Conservation (phyloP, 2,329 filamentous ascomycete species). For the Chalara sp. region DNA sequence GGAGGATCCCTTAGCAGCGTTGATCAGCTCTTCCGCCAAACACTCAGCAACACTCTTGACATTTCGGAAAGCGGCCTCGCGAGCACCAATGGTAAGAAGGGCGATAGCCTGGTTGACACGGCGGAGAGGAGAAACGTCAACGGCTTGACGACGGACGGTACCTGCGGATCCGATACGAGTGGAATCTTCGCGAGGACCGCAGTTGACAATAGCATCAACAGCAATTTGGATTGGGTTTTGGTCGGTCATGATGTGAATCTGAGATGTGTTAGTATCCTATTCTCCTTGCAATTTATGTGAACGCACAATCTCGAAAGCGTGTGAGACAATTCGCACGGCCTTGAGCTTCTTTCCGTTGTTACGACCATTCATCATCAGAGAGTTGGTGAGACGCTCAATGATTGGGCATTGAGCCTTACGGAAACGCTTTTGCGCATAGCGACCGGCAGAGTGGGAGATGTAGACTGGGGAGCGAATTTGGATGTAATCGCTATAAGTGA, state of each 20-base stretch:
- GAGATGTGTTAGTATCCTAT: conserved; percentile 14
- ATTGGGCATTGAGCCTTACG: conserved; percentile 99
- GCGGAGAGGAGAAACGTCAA: conserved; percentile 99
- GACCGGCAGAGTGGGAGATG: conserved; percentile 96
- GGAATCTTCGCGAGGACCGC: conserved; percentile 98
- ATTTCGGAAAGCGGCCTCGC: conserved; percentile 99
- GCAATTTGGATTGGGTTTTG: conserved; percentile 99
- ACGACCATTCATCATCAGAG: conserved; percentile 99
- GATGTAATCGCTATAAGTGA: conserved; percentile 82
- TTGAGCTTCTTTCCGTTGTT: conserved; percentile 99
- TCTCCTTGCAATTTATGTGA: conserved; percentile 1
- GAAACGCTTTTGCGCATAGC: conserved; percentile 99
- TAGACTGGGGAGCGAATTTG: conserved; percentile 99
- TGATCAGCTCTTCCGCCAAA: conserved; percentile 99
- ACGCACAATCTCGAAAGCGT: conserved; percentile 99
- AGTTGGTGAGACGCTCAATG: conserved; percentile 99
- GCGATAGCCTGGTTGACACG: conserved; percentile 99
- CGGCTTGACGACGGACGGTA: conserved; percentile 99
- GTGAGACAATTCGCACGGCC: conserved; percentile 98
- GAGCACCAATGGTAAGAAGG: conserved; percentile 97
- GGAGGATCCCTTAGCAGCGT: conserved; percentile 99
- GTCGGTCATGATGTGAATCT: conserved; percentile 99
- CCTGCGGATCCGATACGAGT: conserved; percentile 99
- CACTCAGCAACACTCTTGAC: conserved; percentile 99
- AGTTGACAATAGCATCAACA: conserved; percentile 99